Percentiles rank a stretch among this genome's conserved stretches.
phyloP scores from a whole-genome alignment of 108 stramenopile species.

The Nitzschia inconspicua region DNA sequence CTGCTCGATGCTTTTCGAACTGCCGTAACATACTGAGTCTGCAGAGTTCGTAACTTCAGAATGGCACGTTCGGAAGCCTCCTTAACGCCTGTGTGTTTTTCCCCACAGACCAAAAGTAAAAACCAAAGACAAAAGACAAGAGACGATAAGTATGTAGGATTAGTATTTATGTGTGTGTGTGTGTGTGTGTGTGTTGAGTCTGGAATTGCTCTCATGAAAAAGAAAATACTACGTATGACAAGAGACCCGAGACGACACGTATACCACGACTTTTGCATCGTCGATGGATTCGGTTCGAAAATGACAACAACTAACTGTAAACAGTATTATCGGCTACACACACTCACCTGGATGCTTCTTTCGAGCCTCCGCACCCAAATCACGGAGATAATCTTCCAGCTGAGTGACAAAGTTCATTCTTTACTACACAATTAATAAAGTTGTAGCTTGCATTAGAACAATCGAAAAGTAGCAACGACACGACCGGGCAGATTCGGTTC shows the following conservation, averaged over 20 bases:
- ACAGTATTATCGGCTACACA: background rate
- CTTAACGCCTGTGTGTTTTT: slow-evolving; percentile 56
- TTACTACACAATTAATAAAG: background rate
- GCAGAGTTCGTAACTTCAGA: slow-evolving; percentile 64
- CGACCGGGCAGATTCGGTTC: no score
- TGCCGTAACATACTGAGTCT: slow-evolving; percentile 74
- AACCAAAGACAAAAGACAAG: no score
- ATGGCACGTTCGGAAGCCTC: slow-evolving; percentile 86
- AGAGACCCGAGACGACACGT: background rate
- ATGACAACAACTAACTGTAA: slow-evolving; percentile 4
- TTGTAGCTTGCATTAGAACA: slow-evolving; percentile 1
- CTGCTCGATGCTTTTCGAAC: slow-evolving; percentile 60
- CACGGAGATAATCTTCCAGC: slow-evolving; percentile 87
- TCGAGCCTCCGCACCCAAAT: slow-evolving; percentile 81
- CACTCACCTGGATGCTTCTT: slow-evolving; percentile 78
- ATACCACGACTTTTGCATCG: background rate
- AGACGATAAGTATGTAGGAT: no score
- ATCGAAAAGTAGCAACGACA: background rate
- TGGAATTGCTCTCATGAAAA: no score
- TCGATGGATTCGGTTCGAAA: background rate
- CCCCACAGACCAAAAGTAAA: no score
- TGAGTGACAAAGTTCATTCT: slow-evolving; percentile 85
- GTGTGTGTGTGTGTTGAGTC: no score
- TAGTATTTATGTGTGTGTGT: no score
- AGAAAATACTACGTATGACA: no score